phyloP scores from a whole-genome alignment of 768 basidiomycete species.

The Podaxis sp. region DNA sequence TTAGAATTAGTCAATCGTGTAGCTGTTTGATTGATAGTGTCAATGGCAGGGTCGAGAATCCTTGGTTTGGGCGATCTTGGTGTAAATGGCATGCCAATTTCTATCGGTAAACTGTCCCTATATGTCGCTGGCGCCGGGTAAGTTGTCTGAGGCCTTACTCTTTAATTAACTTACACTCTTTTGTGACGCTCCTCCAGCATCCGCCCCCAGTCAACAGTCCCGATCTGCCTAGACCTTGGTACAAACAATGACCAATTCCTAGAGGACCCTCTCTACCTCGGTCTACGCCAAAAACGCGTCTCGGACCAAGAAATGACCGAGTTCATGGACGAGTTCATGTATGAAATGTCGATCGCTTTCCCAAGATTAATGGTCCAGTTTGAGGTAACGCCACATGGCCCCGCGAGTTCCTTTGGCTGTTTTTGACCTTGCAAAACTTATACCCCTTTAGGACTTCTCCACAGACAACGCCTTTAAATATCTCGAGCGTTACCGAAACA shows the following conservation, averaged over 20 bases:
- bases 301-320: slow-evolving; percentile 64
- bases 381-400: slow-evolving; percentile 45
- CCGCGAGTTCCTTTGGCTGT: not conserved
- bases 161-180: not conserved
- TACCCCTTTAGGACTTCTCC: slow-evolving; percentile 69
- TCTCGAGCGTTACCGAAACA: slow-evolving; percentile 71
- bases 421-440: not conserved
- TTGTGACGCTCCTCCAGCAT: slow-evolving; percentile 43
- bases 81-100: slow-evolving; percentile 84
- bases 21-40: slow-evolving; percentile 25
- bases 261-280: slow-evolving; percentile 88
- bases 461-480: slow-evolving; percentile 90
- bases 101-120: slow-evolving; percentile 89
- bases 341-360: slow-evolving; percentile 70
- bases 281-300: slow-evolving; percentile 70
- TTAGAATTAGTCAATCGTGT: not conserved
- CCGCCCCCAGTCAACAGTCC: slow-evolving; percentile 74
- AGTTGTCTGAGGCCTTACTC: slow-evolving; percentile 21
- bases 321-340: slow-evolving; percentile 95
- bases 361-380: slow-evolving; percentile 87
- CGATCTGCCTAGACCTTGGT: slow-evolving; percentile 86
- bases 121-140: slow-evolving; percentile 91
- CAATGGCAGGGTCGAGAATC: slow-evolving; percentile 69
- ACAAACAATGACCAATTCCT: slow-evolving; percentile 82
- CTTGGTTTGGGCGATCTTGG: slow-evolving; percentile 86